These are phyloP conservation scores for Boletus rufocinnamomeus DNA, from an alignment of 768 basidiomycete genomes.

Conservation along the genomic window DNA sequence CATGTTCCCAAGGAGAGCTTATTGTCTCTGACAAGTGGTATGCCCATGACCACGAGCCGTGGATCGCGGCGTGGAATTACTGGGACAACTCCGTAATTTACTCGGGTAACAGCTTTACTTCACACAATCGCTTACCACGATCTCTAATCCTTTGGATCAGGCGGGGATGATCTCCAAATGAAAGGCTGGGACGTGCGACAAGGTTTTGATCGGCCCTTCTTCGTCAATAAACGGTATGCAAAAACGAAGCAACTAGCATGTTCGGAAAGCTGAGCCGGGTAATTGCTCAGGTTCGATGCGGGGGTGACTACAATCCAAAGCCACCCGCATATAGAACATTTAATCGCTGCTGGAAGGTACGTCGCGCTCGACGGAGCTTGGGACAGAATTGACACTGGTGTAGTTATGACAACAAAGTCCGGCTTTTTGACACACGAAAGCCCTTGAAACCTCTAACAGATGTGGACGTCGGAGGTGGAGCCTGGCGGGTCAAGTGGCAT, in stretches of 20 bases:
- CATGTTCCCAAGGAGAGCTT: conserved; percentile 47
- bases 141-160: conserved; percentile 40
- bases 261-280: conserved; percentile 4
- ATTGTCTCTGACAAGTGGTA: conserved; percentile 63
- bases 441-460: conserved; percentile 55
- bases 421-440: conserved; percentile 81
- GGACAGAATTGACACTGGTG: not conserved
- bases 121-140: not conserved
- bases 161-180: conserved; percentile 89
- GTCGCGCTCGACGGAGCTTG: conserved; percentile 9
- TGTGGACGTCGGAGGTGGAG: conserved; percentile 83
- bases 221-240: conserved; percentile 70
- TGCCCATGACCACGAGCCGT: conserved; percentile 93
- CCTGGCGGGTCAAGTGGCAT: conserved; percentile 97
- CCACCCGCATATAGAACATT: conserved; percentile 75
- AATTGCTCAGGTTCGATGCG: conserved; percentile 73
- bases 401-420: conserved; percentile 84
- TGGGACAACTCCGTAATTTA: conserved; percentile 82
- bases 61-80: conserved; percentile 90
- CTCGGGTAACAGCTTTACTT: conserved; percentile 58
- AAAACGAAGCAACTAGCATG: not conserved
- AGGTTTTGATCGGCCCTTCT: conserved; percentile 57
- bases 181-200: conserved; percentile 90
- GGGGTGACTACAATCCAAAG: conserved; percentile 91
- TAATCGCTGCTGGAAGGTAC: conserved; percentile 91